phyloP scores from a whole-genome alignment of 169 alveolate species.

The Plasmodium vivax region DNA sequence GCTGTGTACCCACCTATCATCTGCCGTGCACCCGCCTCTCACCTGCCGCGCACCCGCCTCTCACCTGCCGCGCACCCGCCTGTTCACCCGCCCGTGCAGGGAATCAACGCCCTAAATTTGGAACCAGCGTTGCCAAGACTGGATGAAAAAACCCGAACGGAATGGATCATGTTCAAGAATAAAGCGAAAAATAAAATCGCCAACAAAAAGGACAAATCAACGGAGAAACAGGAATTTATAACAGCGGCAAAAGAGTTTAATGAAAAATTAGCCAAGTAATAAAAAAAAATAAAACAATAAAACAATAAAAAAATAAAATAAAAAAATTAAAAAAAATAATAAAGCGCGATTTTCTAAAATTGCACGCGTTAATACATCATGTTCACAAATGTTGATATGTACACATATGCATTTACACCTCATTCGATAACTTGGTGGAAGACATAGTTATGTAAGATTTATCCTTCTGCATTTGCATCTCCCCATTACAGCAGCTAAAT shows the following conservation, averaged over 20 bases:
- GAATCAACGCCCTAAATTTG: slow-evolving; percentile 78
- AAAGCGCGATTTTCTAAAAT: neutral
- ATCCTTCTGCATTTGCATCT: neutral
- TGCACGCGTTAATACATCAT: neutral
- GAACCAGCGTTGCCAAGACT: slow-evolving; percentile 77
- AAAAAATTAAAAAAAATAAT: slow-evolving; percentile 16
- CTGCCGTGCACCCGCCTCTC: neutral
- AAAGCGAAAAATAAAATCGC: slow-evolving; percentile 26
- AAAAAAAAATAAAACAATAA: neutral
- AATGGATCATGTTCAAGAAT: slow-evolving; percentile 72
- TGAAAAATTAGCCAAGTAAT: slow-evolving; percentile 66
- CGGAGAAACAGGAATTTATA: slow-evolving; percentile 66
- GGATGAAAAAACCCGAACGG: slow-evolving; percentile 68
- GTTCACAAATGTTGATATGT: neutral
- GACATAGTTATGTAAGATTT: neutral
- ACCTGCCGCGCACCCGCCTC: neutral
- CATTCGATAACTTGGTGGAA: neutral
- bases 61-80: neutral
- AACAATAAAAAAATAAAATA: neutral
- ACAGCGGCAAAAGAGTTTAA: slow-evolving; percentile 65
- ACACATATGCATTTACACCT: neutral
- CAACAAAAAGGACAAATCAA: slow-evolving; percentile 49
- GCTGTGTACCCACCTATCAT: neutral
- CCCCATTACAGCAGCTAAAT: neutral
- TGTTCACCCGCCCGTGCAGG: slow-evolving; percentile 29